A percentile compares a stretch with the other conserved stretches of the same genome.
Conservation (phyloP, 108 stramenopile genomes). For the Stephanodiscus minutulus region DNA sequence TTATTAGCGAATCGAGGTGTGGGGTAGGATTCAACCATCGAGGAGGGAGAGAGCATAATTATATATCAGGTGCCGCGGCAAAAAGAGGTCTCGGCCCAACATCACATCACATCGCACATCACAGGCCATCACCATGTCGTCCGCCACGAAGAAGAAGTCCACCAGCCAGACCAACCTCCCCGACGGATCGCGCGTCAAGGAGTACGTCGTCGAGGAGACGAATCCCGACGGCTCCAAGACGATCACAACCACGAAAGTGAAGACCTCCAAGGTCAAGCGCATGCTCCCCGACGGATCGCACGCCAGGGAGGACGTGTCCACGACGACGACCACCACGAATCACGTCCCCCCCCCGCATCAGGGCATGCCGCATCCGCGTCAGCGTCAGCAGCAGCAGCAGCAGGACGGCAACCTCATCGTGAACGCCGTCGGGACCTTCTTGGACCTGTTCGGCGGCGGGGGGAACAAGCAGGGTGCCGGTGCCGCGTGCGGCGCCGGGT, state of each 20-base stretch:
- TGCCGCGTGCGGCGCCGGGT: background rate
- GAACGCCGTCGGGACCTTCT: constrained; percentile 7
- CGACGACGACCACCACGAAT: constrained; percentile 10
- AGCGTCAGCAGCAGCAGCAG: background rate
- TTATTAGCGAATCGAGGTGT: too few relatives aligned
- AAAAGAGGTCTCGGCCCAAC: too few relatives aligned
- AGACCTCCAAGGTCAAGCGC: constrained; percentile 1
- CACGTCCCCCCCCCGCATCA: background rate
- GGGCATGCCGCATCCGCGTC: too few relatives aligned
- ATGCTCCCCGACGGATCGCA: constrained; percentile 7
- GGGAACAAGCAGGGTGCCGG: background rate
- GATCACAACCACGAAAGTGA: constrained; percentile 11
- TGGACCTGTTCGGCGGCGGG: constrained; percentile 9
- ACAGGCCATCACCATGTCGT: background rate
- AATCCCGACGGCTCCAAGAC: constrained; percentile 9
- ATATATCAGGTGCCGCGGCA: too few relatives aligned
- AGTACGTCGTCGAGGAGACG: constrained; percentile 14
- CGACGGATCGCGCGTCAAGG: constrained; percentile 12
- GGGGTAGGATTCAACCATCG: too few relatives aligned
- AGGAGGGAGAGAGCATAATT: too few relatives aligned
- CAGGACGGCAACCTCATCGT: background rate
- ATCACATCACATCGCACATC: too few relatives aligned
- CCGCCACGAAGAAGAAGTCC: constrained; percentile 12
- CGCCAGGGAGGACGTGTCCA: constrained; percentile 1
- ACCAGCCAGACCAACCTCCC: background rate